These are phyloP conservation scores for Vitis rupestris DNA, from an alignment of 164 flowering plant species.

Conservation along the genomic window DNA sequence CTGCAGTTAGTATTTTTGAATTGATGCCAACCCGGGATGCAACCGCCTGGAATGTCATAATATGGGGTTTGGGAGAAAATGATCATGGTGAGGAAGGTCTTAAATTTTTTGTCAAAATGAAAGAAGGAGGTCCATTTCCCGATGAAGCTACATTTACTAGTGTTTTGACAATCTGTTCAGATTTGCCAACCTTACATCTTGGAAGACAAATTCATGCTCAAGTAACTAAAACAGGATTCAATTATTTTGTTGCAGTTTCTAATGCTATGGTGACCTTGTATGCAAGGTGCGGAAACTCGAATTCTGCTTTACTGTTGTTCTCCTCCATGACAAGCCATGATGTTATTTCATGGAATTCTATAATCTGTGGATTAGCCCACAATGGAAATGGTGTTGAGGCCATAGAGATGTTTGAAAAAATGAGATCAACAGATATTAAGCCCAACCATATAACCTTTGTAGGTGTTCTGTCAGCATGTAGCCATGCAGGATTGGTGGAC, in stretches of 20 bases:
- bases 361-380: slow-evolving; percentile 63
- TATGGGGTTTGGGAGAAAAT: slow-evolving; percentile 60
- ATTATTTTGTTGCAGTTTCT: slow-evolving; percentile 40
- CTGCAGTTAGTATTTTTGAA: slow-evolving; percentile 42
- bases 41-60: slow-evolving; percentile 58
- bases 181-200: slow-evolving; percentile 43
- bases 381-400: slow-evolving; percentile 58
- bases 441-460: slow-evolving; percentile 63
- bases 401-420: slow-evolving; percentile 41
- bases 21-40: slow-evolving; percentile 43
- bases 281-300: slow-evolving; percentile 60
- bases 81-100: slow-evolving; percentile 58
- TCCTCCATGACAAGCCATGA: slow-evolving; percentile 41
- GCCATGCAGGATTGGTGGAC: slow-evolving; percentile 61
- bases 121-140: slow-evolving; percentile 23
- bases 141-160: slow-evolving; percentile 64
- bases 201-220: slow-evolving; percentile 57
- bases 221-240: slow-evolving; percentile 37
- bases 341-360: slow-evolving; percentile 66
- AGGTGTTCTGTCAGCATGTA: slow-evolving; percentile 59
- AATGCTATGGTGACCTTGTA: slow-evolving; percentile 66
- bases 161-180: slow-evolving; percentile 54
- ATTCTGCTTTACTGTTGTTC: slow-evolving; percentile 44
- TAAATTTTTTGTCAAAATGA: slow-evolving; percentile 51
- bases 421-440: slow-evolving; percentile 39